phyloP scores from a whole-genome alignment of 2,329 filamentous ascomycete species.

The Pseudonectria foliicola region DNA sequence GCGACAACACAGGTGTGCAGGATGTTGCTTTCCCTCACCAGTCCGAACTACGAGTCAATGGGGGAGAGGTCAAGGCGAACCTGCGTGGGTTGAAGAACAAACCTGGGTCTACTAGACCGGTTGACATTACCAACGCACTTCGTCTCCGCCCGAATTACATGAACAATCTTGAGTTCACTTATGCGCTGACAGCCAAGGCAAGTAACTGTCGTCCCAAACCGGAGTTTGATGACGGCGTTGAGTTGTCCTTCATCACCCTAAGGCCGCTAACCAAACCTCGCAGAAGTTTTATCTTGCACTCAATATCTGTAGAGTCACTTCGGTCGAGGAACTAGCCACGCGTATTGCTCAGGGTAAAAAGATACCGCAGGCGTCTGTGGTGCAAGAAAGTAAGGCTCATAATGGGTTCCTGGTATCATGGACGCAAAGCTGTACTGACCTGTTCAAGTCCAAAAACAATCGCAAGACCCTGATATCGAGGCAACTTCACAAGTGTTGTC shows the following conservation, averaged over 20 bases:
- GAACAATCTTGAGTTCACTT: constrained; percentile 80
- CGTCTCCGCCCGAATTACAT: constrained; percentile 62
- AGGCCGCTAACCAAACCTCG: constrained; percentile 9
- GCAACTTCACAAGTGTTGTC: constrained; percentile 84
- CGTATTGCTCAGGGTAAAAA: constrained; percentile 59
- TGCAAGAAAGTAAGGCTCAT: constrained; percentile 69
- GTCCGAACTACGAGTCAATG: constrained; percentile 86
- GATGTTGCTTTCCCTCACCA: constrained; percentile 89
- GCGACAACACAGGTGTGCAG: constrained; percentile 54
- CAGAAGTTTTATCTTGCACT: constrained; percentile 68
- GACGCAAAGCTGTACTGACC: constrained; percentile 12
- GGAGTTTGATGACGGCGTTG: constrained; percentile 11
- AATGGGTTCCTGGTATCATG: constrained; percentile 6
- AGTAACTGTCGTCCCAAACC: constrained; percentile 22
- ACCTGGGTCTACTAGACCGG: constrained; percentile 86
- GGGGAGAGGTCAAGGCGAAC: constrained; percentile 84
- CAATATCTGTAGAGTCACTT: constrained; percentile 67
- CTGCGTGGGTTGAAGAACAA: constrained; percentile 92
- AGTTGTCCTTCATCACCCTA: constrained; percentile 8
- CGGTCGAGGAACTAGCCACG: constrained; percentile 63
- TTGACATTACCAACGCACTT: constrained; percentile 76
- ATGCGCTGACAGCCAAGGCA: constrained; percentile 85
- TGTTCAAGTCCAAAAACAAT: constrained; percentile 64
- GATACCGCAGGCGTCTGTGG: constrained; percentile 73
- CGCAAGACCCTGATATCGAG: constrained; percentile 81